Percentiles rank a stretch among this genome's conserved stretches.
These are phyloP conservation scores for Rhododendron henanense DNA, from an alignment of 148 eudicot genomes.

Conservation along the genomic window DNA sequence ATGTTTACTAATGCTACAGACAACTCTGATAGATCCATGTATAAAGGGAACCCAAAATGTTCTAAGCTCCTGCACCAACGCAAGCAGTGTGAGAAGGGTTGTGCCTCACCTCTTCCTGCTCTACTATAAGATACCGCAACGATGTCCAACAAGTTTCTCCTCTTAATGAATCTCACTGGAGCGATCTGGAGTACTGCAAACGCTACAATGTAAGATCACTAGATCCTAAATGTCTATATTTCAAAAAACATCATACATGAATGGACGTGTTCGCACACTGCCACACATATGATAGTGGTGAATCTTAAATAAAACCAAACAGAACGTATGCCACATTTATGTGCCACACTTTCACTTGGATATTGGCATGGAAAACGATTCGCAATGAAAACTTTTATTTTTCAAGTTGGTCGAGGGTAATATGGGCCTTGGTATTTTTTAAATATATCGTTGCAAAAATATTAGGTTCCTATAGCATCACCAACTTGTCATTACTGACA, in stretches of 20 bases:
- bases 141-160: constrained; percentile 53
- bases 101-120: constrained; percentile 92
- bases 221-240: not conserved
- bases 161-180: constrained; percentile 94
- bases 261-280: not conserved
- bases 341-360: not conserved
- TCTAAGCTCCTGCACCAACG: constrained; percentile 66
- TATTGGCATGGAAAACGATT: not conserved
- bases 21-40: constrained; percentile 62
- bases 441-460: not conserved
- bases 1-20: constrained; percentile 39
- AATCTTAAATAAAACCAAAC: not conserved
- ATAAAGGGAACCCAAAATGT: constrained; percentile 84
- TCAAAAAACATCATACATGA: not conserved
- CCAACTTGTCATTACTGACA: not conserved
- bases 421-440: not conserved
- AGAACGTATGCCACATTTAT: not conserved
- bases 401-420: not conserved
- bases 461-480: not conserved
- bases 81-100: constrained; percentile 59
- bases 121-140: constrained; percentile 66
- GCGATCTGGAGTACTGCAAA: constrained; percentile 78
- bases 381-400: not conserved
- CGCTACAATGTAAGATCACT: constrained; percentile 45
- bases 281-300: not conserved